Evolutionary conservation across 768 basidiomycete genomes (phyloP), one percentile per base, ranked within the genome.

Genomic region (Tylopilus cervinicoccineus): DNA sequence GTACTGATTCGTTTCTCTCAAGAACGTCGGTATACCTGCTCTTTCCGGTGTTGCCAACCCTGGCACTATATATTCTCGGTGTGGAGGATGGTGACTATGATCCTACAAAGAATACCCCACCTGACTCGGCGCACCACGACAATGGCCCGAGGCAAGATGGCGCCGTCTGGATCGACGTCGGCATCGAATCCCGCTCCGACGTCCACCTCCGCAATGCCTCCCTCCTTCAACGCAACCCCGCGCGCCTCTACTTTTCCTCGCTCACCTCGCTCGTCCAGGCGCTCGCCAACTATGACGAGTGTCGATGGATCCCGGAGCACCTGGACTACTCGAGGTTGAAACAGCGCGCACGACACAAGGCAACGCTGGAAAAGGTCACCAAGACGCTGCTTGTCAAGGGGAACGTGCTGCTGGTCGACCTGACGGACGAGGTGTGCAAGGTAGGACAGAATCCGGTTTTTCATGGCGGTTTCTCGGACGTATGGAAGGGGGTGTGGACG

Each of bases 181-280:
- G 78, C 13, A 55, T 70, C 29, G 80, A 83, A 63, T 73, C 72
- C 0, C 71, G 73, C 1, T 68, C 70, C 1, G 81, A 83, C 61
- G 74, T 83, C n/a, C 77, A 81, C 55, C 67, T 83, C 24, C 76
- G 81, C 19, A 83, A 83, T 41, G 73, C 79, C 11, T 76, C 79
- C 61, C 68, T 82, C 38, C 73, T 83, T 13, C 78, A 78, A 55
- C 75, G 73, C 6, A 76, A 78, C 57, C 78, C 77, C 2, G 50
- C 63, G 7, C 68, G 64, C 37, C 66, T 82, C 17, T 76, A 77
- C 55, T 83, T 82, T 59, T 73, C 73, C 36, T 76, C 77, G 31
- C 74, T 82, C 49, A 69, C 70, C 27, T 74, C 79, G 9, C 66
- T 80, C 41, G 71, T 76, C 5, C 70, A 75, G 34, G 76, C 81